Evolutionary conservation across 2,329 filamentous ascomycete genomes (phyloP), one percentile per base, ranked within the genome.

Genomic region (Stachybotrys echinatus): DNA sequence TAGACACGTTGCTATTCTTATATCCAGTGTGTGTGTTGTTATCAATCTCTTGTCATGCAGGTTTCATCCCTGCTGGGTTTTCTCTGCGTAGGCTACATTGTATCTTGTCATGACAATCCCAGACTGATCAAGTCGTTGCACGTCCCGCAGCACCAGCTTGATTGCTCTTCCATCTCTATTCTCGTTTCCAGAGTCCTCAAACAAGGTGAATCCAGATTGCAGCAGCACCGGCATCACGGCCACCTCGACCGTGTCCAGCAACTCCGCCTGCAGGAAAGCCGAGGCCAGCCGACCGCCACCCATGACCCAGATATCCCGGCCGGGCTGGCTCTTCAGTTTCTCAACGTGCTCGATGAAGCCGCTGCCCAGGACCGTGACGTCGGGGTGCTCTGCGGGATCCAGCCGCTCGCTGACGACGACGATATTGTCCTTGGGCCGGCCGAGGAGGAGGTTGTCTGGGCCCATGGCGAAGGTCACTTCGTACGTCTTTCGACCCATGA

Each of bases 401-500:
- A 61, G 50, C 0, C 51, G 51, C 2, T 48, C 50, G 21, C 62
- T 67, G 14, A 64, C 50, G 12, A 70, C 65, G 7, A 66, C 42
- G n/a, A 70, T 51, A 4, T 45, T 58, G 6, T 59, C 50, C 27
- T 53, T 59, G 0, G 57, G 22, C 6, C 47, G 43, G 0, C 50
- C 55, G 2, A 39, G 42, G 0, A 70, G 50, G 1, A 57, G 64
- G 18, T 63, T 61, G 4, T 54, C 14, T 12, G 45, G 38, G 17
- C 54, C 54, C 2, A 54, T 23, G 1, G 52, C 50, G 6, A 40
- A 50, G 50, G 69, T 61, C 8, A 55, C 54, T 18, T 69, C 54
- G 49, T 67, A 69, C 0, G 67, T 68, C 49, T 61, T 66, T 19
- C 67, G 65, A 3, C 66, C 67, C 65, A 70, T 69, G 54, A 70